Evolutionary conservation across 495 filamentous ascomycete species (phyloP).

Genomic region (Daldinia loculata): DNA sequence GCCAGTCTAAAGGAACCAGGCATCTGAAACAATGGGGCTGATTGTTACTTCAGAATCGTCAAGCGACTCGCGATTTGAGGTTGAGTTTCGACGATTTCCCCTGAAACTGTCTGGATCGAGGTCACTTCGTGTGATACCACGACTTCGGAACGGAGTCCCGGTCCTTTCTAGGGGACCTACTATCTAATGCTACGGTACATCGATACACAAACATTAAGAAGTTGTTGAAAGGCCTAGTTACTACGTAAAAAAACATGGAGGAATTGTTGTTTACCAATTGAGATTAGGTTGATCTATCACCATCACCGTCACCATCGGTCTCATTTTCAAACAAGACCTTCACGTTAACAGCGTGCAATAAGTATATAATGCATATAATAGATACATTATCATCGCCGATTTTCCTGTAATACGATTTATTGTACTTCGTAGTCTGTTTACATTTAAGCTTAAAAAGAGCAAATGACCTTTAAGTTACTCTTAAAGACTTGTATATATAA

Average conservation of each 20-base stretch:
- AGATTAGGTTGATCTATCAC: conserved; percentile 24
- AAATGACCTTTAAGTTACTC: neutral
- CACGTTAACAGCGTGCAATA: conserved; percentile 21
- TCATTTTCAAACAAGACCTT: conserved; percentile 29
- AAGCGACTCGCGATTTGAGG: conserved; percentile 29
- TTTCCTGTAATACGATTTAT: neutral
- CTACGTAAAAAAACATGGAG: neutral
- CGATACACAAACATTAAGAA: neutral
- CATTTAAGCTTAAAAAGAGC: too few species aligned
- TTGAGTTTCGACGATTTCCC: conserved; percentile 25
- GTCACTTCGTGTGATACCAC: conserved; percentile 40
- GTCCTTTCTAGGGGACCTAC: conserved; percentile 13
- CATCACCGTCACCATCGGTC: conserved; percentile 33
- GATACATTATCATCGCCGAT: neutral
- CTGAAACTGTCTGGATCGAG: conserved; percentile 39
- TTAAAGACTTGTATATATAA: neutral
- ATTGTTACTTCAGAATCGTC: conserved; percentile 26
- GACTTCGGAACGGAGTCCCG: conserved; percentile 41
- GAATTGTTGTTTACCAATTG: conserved; percentile 12
- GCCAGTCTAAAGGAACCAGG: conserved; percentile 21
- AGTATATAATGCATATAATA: conserved; percentile 3
- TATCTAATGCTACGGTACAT: conserved; percentile 29
- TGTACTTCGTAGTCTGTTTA: neutral
- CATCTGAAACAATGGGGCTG: conserved; percentile 41
- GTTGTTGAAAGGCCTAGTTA: conserved; percentile 5